Evolutionary conservation across 2,329 filamentous ascomycete genomes (phyloP).

Genomic region (Pestalotiopsis fici): DNA sequence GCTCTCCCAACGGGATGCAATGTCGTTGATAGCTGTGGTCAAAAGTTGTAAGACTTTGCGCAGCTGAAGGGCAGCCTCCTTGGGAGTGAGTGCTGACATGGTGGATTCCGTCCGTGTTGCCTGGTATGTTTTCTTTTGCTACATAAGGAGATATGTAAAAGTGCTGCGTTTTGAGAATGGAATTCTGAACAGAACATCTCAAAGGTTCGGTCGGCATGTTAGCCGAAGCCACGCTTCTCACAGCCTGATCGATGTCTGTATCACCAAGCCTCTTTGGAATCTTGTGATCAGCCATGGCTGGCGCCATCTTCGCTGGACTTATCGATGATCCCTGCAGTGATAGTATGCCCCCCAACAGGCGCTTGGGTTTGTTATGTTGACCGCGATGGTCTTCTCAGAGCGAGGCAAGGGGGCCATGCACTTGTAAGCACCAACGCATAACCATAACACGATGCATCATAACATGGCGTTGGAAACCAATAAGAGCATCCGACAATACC

Average conservation of each 20-base stretch:
- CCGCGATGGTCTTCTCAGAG: neutral
- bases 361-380: neutral
- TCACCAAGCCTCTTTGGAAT: neutral
- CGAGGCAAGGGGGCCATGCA: neutral
- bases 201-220: neutral
- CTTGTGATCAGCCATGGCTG: neutral
- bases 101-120: neutral
- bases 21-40: neutral
- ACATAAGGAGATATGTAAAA: too few species aligned
- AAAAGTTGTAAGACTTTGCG: neutral
- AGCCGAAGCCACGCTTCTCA: neutral
- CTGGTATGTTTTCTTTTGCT: neutral
- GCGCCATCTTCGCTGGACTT: neutral
- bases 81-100: neutral
- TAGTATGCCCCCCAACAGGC: neutral
- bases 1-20: neutral
- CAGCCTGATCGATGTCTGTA: neutral
- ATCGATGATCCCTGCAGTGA: conserved; percentile 4
- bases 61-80: neutral
- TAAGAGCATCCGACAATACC: neutral
- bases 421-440: neutral
- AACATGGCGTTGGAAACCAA: neutral
- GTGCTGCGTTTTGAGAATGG: too few species aligned
- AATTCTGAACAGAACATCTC: neutral
- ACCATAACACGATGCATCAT: neutral